phyloP scores from a whole-genome alignment of 2,329 filamentous ascomycete genomes.

The Arachnopeziza araneosa region DNA sequence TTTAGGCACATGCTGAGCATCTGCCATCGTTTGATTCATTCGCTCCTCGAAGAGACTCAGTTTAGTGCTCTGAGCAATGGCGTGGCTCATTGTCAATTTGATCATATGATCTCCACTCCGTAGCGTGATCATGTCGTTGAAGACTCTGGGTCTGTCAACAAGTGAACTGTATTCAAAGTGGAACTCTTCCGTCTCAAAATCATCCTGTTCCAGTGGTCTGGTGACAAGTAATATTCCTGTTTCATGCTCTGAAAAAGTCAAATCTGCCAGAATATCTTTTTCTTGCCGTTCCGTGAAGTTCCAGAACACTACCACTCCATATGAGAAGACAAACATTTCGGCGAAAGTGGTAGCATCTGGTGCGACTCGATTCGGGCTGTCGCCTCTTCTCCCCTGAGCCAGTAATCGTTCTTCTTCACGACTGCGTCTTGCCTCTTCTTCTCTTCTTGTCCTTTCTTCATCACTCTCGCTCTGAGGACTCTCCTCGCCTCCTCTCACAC shows the following conservation, averaged over 20 bases:
- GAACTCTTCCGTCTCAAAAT: constrained; percentile 97
- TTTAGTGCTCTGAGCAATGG: constrained; percentile 95
- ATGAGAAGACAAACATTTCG: constrained; percentile 96
- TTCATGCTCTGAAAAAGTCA: constrained; percentile 77
- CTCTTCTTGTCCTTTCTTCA: constrained; percentile 27
- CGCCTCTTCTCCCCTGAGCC: constrained; percentile 37
- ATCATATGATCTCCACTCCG: constrained; percentile 97
- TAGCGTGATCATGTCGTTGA: constrained; percentile 99
- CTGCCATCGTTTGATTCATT: constrained; percentile 90
- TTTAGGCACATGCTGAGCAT: constrained; percentile 88
- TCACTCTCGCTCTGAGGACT: constrained; percentile 38
- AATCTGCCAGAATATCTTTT: constrained; percentile 89
- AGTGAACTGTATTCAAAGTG: constrained; percentile 94
- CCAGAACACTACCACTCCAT: constrained; percentile 98
- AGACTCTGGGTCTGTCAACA: constrained; percentile 82
- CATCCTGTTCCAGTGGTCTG: constrained; percentile 75
- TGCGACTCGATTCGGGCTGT: constrained; percentile 53
- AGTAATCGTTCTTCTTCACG: constrained; percentile 31
- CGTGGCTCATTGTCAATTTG: constrained; percentile 94
- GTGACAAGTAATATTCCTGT: constrained; percentile 64
- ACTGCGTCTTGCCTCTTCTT: constrained; percentile 30
- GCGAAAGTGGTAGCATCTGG: constrained; percentile 74
- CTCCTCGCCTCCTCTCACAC: constrained; percentile 38
- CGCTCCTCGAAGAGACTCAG: constrained; percentile 92
- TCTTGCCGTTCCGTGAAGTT: constrained; percentile 96